Evolutionary conservation across 331 rosid genomes (phyloP), one percentile per base, ranked within the genome.

Genomic region (Cydonia oblonga): DNA sequence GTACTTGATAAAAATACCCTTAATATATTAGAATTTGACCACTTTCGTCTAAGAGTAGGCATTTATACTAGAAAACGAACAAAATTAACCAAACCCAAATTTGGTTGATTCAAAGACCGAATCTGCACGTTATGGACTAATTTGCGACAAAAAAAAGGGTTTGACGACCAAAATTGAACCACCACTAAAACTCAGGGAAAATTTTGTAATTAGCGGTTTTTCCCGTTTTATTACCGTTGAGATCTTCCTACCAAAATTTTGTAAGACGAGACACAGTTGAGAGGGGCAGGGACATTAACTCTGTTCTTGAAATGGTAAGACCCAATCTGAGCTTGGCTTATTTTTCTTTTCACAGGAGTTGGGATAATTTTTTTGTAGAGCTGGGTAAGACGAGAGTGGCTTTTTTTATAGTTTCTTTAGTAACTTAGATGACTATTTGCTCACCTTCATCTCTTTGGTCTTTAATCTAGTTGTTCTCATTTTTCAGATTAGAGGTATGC

Each of bases 191-290:
- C 14, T 0, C 14, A 13, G 44, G 46, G 46, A 11, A 40, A 40
- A 0, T 40, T 35, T 10, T 22, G 23, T 56, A 56, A 56, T 23
- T 22, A 11, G 16, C 29, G 29, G 3, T 15, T 23, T 11, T 51
- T 56, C 62, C 13, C 7, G 1, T 9, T 56, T 59, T 11, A 0
- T 49, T 68, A 68, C 72, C 62, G 62, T 68, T 19, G 44, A 11
- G 44, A 51, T 28, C 22, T 53, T 53, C 33, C 5, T 53, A 20
- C 22, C 22, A 40, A 12, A 3, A 30, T 46, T n/a, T n/a, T n/a
- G n/a, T 95, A 73, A 87, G 97, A 79, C 96, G 99, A 59, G 99
- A 95, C 84, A 95, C 92, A 0, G 99, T 95, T 78, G 96, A 95
- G 82, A 87, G 99, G 84, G 99, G 97, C 51, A 87, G 99, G 76